Base-by-base conservation (phyloP, 2,329 filamentous ascomycete species). In the Periconia macrospinosa region DNA sequence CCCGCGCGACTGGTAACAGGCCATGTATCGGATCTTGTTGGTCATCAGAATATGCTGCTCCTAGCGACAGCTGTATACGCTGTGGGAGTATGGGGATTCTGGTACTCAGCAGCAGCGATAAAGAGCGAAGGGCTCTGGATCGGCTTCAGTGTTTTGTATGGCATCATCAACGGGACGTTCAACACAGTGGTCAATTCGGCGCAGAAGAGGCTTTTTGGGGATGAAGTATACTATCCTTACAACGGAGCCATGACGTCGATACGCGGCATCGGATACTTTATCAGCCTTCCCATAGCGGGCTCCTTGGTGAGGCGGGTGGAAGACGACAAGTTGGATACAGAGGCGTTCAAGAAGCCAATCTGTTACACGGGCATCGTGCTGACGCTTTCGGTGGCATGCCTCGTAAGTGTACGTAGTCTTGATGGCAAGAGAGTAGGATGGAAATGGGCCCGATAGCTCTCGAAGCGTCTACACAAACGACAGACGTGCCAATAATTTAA, bases 1-100 rank as follows among this genome's bases (percentile, higher is more conserved):
- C 69, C 73, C 0, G 72, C 75, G 15, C 74, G 78, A n/a, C 62
- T 82, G 2, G 44, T 75, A 7, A 73, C 74, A 1, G 79, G 80
- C 5, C 77, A 74, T 47, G 72, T 75, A 0, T 78, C 78, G 20
- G 80, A 83, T 60, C 72, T 71, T 3, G 63, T 78, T 2, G 79
- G 79, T 1, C 72, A 79, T 20, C 78, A 79, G 54, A 82, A 82
- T 57, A 76, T 76, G 30, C 68, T 82, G 3, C 66, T 79, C 3
- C 17, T 78, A 17, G 78, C 74, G 8, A 62, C 54, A 14, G 37
- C 40, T 2, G 44, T 54, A 11, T 65, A 57, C 33, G 58, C 52
- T 5, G 17, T 64, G 2, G 53, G 54, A n/a, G 58, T 57, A 15
- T 63, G 58, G 56, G 46, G 45, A 1, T 43, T 67, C 11, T 68